Conservation (phyloP, 495 filamentous ascomycete genomes). For the Annulohypoxylon stygium region DNA sequence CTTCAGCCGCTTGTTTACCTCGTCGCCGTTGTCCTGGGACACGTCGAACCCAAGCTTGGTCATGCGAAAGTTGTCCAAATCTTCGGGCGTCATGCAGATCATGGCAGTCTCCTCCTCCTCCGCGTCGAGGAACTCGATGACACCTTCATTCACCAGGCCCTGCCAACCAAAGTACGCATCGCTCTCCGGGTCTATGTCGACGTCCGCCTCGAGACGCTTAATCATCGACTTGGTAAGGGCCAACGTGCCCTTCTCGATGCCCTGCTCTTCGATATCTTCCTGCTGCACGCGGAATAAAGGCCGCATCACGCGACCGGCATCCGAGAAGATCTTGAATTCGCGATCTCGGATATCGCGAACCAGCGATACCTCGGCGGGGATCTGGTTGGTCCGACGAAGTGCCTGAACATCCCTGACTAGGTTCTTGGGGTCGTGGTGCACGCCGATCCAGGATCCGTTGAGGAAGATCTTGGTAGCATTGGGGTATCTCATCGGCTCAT, state of each 20-base stretch:
- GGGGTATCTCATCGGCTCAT: conserved; percentile 87
- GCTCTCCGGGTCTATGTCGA: conserved; percentile 67
- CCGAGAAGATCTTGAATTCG: conserved; percentile 98
- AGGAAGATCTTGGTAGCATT: conserved; percentile 98
- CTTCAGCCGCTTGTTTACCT: conserved; percentile 81
- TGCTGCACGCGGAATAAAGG: conserved; percentile 86
- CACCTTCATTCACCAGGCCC: conserved; percentile 81
- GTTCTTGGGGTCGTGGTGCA: conserved; percentile 83
- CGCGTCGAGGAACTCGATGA: conserved; percentile 94
- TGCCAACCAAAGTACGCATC: conserved; percentile 86
- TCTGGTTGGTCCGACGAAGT: conserved; percentile 80
- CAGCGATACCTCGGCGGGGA: conserved; percentile 90
- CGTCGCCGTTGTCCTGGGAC: conserved; percentile 54
- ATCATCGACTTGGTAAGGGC: conserved; percentile 87
- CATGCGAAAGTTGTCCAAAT: conserved; percentile 77
- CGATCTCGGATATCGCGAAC: conserved; percentile 95
- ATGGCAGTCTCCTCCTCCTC: conserved; percentile 98
- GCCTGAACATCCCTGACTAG: conserved; percentile 81
- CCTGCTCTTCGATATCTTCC: conserved; percentile 76
- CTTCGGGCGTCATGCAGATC: conserved; percentile 99
- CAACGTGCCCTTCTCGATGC: conserved; percentile 78
- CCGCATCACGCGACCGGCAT: conserved; percentile 93
- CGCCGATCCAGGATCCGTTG: conserved; percentile 97
- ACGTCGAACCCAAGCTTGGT: conserved; percentile 65
- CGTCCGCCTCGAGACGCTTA: conserved; percentile 69